A percentile compares a stretch with the other conserved stretches of the same genome.
Evolutionary conservation across 2,329 filamentous ascomycete genomes (phyloP).

Genomic region (Scedosporium boydii): DNA sequence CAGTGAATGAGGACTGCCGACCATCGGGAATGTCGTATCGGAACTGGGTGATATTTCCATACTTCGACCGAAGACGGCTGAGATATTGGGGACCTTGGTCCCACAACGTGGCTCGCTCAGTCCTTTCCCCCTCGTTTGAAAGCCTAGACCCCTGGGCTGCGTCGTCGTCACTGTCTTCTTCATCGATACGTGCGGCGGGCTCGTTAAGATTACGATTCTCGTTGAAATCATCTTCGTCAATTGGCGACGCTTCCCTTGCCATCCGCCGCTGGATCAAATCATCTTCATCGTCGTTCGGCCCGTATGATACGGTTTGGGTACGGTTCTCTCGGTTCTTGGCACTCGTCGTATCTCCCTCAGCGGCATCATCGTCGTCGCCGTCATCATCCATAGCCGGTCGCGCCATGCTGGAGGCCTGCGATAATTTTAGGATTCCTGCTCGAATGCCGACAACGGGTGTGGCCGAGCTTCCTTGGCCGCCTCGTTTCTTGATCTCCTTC

Average conservation of each 20-base stretch:
- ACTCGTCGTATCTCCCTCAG: conserved; percentile 67
- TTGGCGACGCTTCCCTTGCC: conserved; percentile 45
- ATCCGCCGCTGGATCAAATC: conserved; percentile 59
- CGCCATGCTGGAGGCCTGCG: conserved; percentile 22
- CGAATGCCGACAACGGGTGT: conserved; percentile 62
- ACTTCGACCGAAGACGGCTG: conserved; percentile 53
- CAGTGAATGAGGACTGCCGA: conserved; percentile 46
- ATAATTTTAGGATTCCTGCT: conserved; percentile 43
- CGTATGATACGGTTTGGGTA: conserved; percentile 76
- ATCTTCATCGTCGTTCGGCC: conserved; percentile 87
- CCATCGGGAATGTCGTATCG: conserved; percentile 67
- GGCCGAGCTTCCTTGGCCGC: conserved; percentile 54
- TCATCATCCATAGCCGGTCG: conserved; percentile 42
- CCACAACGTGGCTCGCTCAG: conserved; percentile 22
- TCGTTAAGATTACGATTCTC: conserved; percentile 39
- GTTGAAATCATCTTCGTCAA: conserved; percentile 41
- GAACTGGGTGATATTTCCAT: conserved; percentile 64
- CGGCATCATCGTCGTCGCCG: conserved; percentile 62
- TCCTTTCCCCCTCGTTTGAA: conserved; percentile 9
- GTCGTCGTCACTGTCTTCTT: conserved; percentile 24
- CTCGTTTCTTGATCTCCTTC: conserved; percentile 77
- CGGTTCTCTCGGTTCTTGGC: conserved; percentile 69
- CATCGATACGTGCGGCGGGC: conserved; percentile 12
- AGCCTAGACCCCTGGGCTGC: conserved; percentile 21
- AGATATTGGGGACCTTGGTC: conserved; percentile 33